A percentile compares a stretch with the other conserved stretches of the same genome.
phyloP scores from a whole-genome alignment of 2,329 filamentous ascomycete species.

The Didymella segeticola region DNA sequence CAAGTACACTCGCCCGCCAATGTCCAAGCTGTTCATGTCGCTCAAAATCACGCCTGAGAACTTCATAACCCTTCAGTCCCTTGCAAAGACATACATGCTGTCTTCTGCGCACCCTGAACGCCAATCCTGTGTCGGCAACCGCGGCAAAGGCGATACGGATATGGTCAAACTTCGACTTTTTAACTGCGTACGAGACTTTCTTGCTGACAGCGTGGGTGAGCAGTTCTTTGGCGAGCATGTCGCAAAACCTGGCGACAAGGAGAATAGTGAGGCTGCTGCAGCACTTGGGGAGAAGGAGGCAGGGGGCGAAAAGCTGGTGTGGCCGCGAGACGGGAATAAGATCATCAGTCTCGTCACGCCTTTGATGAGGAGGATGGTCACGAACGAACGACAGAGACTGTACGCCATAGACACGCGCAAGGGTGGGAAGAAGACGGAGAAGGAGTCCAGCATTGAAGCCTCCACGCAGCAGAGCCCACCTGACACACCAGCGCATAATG shows the following conservation, averaged over 20 bases:
- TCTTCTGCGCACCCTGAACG: conserved; percentile 61
- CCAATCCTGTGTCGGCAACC: conserved; percentile 63
- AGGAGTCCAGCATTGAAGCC: conserved; percentile 33
- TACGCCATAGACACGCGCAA: conserved; percentile 65
- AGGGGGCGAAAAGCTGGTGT: conserved; percentile 52
- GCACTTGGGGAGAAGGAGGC: conserved; percentile 51
- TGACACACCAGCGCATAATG: background rate
- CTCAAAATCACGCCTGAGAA: conserved; percentile 63
- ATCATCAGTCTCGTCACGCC: conserved; percentile 66
- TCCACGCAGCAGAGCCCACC: conserved; percentile 11
- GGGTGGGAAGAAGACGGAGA: conserved; percentile 49
- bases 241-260: conserved; percentile 43
- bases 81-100: conserved; percentile 65
- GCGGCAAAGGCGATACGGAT: conserved; percentile 62
- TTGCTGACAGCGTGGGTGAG: conserved; percentile 59
- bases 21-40: conserved; percentile 64
- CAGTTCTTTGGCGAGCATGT: conserved; percentile 56
- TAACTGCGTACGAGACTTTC: conserved; percentile 63
- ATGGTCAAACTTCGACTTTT: conserved; percentile 64
- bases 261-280: conserved; percentile 41
- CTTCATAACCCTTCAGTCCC: conserved; percentile 62
- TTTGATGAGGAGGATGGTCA: conserved; percentile 64
- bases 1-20: conserved; percentile 64
- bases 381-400: conserved; percentile 64
- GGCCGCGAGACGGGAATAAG: conserved; percentile 62